These are phyloP conservation scores for Trichomonascaceae sp. DNA, from an alignment of 1,139 yeast genomes.

Conservation along the genomic window DNA sequence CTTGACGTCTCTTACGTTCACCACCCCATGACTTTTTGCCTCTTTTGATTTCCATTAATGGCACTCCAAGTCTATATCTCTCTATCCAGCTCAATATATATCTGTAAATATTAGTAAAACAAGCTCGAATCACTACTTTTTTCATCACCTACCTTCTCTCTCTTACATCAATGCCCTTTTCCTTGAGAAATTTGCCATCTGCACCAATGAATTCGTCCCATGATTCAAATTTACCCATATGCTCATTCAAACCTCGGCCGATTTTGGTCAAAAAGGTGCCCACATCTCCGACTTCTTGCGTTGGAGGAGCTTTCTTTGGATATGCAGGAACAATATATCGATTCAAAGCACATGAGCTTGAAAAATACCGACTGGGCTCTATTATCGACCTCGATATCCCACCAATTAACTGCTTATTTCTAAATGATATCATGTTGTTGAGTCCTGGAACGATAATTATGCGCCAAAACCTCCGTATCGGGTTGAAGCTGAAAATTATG, in stretches of 20 bases:
- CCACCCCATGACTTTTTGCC: conserved; percentile 84
- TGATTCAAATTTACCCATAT: conserved; percentile 63
- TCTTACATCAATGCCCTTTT: conserved; percentile 70
- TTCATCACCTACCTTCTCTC: conserved; percentile 49
- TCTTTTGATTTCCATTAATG: conserved; percentile 51
- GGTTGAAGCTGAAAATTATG: not conserved
- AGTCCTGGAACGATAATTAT: not conserved
- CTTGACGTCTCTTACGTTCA: conserved; percentile 71
- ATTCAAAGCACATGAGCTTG: not conserved
- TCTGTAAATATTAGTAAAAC: conserved; percentile 19
- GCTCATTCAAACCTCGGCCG: conserved; percentile 69
- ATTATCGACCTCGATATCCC: not conserved
- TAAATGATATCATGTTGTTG: not conserved
- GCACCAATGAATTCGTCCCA: conserved; percentile 64
- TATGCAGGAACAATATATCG: conserved; percentile 1
- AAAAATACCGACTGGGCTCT: not conserved
- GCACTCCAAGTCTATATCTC: conserved; percentile 50
- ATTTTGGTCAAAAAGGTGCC: conserved; percentile 62
- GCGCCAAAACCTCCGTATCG: not conserved
- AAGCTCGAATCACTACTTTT: not conserved
- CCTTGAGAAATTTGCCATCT: conserved; percentile 55
- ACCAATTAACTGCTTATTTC: not conserved
- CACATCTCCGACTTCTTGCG: conserved; percentile 60
- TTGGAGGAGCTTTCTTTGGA: conserved; percentile 40
- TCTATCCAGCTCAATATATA: conserved; percentile 42